Base-by-base conservation (phyloP, 2,329 filamentous ascomycete species). In the Exophiala viscosa region DNA sequence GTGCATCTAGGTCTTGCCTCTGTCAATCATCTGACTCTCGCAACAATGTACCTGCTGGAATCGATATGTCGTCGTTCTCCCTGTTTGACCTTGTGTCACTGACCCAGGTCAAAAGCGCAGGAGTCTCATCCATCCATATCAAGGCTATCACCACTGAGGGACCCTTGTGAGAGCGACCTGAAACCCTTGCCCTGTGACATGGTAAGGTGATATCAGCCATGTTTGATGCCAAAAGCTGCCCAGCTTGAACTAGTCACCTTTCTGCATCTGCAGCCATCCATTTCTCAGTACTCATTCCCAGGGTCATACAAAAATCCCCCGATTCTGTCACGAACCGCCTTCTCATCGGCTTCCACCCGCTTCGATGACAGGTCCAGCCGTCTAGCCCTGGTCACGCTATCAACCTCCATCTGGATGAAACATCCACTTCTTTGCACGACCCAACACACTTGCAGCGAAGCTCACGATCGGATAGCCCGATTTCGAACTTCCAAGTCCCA, bases 241-340 rank as follows among this genome's bases (percentile, higher is more conserved):
- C 8, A 18, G 18, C 20, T 23, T 9, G 10, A n/a, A 42, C 20
- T 31, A 28, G 40, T 42, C n/a, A 9, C 20, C 20, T 23, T 23
- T 31, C 31, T 48, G 43, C 14, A 33, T 42, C 50, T 57, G 54
- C 50, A 57, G 54, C 53, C 38, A 52, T 45, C 52, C 52, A 56
- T 31, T 34, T 39, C 17, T 45, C 47, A 40, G n/a, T 50, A 43
- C 42, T 45, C 36, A 47, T 49, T 51, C 39, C 18, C 48, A 52
- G 39, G 52, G 55, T 57, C 42, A 56, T 55, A 62, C 60, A 60
- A 41, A 60, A 62, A 62, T 62, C 60, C 60, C 60, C 60, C 60
- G 60, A 61, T 51, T 54, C 47, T 57, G 52, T 54, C 60, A 60
- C 60, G 51, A 55, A 57, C 56, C 52, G 50, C 45, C 52, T 57